Base-by-base conservation (phyloP, 1,284 basidiomycete species). In the Blastosporella zonata region DNA sequence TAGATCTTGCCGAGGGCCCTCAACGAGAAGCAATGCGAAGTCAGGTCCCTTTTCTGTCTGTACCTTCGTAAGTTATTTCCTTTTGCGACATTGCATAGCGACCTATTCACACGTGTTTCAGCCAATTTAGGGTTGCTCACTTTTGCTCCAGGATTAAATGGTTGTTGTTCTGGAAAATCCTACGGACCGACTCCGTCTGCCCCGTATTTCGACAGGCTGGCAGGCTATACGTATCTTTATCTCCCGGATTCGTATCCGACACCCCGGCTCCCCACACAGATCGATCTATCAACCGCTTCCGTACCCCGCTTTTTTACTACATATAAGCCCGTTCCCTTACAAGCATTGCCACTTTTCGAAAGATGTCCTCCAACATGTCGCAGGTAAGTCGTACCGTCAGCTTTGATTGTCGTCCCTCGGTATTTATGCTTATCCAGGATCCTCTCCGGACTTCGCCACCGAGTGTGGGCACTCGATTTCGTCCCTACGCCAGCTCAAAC, bases 401-500 rank as follows among this genome's bases (percentile, higher is more conserved):
- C 21, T 44, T 39, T 23, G 28, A 42, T 15, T 13, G 33, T 12
- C 17, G 25, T 31, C 10, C 27, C 36, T 43, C 45, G 38, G 42
- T 20, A 34, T 28, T 27, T 43, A 54, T 49, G 46, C 50, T 18
- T 37, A 41, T 35, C 8, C 46, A 83, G 81, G 79, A 83, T 53
- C 67, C 77, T 2, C 67, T 79, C 40, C 72, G 77, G 43, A 66
- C 79, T 9, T 59, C 76, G 7, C 62, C 75, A n/a, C 63, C 75
- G 1, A 66, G 61, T 15, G 60, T 67, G 34, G 74, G 75, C 1
- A 75, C 82, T 18, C 78, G 82, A 50, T 89, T 87, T 61, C 77
- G 82, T 48, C 87, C 87, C n/a, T 90, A 82, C 60, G 78, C 84
- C 18, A 87, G 83, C 59, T 70, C 83, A 6, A 81, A 79, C 55